Evolutionary conservation across 2,329 filamentous ascomycete species (phyloP), one percentile per base, ranked within the genome.

Genomic region (Phyllosticta citribraziliensis): DNA sequence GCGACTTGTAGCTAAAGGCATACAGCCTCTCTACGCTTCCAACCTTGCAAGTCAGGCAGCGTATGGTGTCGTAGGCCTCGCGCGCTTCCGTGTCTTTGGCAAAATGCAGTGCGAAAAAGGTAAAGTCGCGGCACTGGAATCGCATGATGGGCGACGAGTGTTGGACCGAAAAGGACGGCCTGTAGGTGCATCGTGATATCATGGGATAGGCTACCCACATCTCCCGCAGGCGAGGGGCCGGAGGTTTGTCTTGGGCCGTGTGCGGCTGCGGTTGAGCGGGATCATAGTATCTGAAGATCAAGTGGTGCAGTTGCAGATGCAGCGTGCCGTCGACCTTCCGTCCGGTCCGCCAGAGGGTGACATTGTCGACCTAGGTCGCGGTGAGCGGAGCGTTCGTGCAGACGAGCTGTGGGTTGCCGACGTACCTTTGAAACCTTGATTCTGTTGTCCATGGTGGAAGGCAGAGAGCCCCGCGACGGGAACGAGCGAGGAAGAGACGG

Each of bases 131-230:
- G 71, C 92, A 91, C 58, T 91, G 87, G 64, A 99, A 78, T 58
- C 93, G 88, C 70, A 99, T 91, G 2, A 89, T 89, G 5, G 92
- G 91, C 33, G 85, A 82, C 64, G 91, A 83, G 57, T 85, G 83
- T 62, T 88, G 88, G 12, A 81, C 79, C 6, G 84, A 80, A 19
- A 88, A 87, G 55, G 87, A 85, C 27, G 91, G 88, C 63, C 90
- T 85, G 66, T 93, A 85, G 24, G 83, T 84, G 75, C 92, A 96
- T 69, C 87, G 84, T 51, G 84, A 84, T 69, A 99, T 90, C 75
- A 97, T 92, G 24, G 93, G 92, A 74, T 92, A 99, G 17, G 94
- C 92, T 60, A 97, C 90, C 89, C 93, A 99, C 70, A 89, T 84
- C 74, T 96, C 89, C 71, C 86, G 81, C 65, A 77, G 78, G 11